phyloP scores from a whole-genome alignment of 495 filamentous ascomycete genomes.

The Achaetomiella virescens region DNA sequence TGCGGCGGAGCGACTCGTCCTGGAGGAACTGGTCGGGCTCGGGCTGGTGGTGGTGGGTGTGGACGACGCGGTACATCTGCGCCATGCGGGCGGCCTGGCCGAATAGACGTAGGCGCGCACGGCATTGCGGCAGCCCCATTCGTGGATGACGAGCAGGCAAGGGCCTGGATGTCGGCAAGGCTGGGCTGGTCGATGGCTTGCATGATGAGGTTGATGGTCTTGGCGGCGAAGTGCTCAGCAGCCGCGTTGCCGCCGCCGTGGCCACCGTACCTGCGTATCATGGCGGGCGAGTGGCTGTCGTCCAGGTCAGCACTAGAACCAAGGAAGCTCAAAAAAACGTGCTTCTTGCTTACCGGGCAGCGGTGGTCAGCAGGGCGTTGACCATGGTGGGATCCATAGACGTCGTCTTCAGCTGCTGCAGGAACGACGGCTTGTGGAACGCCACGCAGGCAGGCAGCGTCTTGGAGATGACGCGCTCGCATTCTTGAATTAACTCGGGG shows the following conservation, averaged over 20 bases:
- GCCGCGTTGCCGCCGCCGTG: conserved; percentile 38
- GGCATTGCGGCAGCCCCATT: conserved; percentile 48
- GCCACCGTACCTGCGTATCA: conserved; percentile 46
- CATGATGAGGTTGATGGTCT: conserved; percentile 43
- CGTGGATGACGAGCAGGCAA: conserved; percentile 48
- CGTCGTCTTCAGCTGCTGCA: conserved; percentile 44
- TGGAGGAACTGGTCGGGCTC: conserved; percentile 46
- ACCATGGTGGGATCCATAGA: conserved; percentile 43
- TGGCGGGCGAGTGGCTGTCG: conserved; percentile 38
- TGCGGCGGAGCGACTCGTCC: conserved; percentile 47
- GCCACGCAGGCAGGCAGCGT: conserved; percentile 47
- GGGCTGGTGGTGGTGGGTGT: conserved; percentile 35
- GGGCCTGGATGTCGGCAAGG: conserved; percentile 46
- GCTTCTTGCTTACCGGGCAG: conserved; percentile 36
- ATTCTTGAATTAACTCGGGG: conserved; percentile 43
- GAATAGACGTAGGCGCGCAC: conserved; percentile 48
- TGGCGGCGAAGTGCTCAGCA: conserved; percentile 44
- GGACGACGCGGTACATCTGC: conserved; percentile 47
- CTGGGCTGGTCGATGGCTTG: conserved; percentile 41
- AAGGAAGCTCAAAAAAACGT: not conserved
- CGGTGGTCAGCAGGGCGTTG: conserved; percentile 43
- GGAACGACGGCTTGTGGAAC: conserved; percentile 48
- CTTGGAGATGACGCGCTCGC: conserved; percentile 45
- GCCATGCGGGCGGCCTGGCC: conserved; percentile 47
- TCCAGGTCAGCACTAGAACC: not conserved